Evolutionary conservation across 2,329 filamentous ascomycete species (phyloP), one percentile per base, ranked within the genome.

Genomic region (Apiospora kogelbergensis): DNA sequence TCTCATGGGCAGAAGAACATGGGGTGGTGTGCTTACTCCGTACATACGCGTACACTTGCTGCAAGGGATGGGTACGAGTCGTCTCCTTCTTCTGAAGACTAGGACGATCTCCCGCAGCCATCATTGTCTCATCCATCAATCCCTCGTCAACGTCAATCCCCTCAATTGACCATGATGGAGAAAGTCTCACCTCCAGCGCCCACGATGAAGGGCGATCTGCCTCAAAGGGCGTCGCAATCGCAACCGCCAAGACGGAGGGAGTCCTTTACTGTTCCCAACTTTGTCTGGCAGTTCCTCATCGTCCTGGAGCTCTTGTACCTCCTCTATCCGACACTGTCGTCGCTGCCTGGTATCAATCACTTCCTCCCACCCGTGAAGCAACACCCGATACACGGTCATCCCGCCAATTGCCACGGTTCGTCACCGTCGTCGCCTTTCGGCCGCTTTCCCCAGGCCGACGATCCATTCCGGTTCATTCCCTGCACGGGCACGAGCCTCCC

Each of bases 401-500:
- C 42, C 3, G 17, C 42, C 17, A 20, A 45, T n/a, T n/a, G 30
- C 30, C 17, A 26, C 67, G 33, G 24, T 76, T 26, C 26, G 17
- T 17, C 48, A 20, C 9, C 30, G 7, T 60, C 46, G 46, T 26
- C 74, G 20, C 75, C 76, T 1, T 82, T 80, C 48, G 81, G 82
- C 15, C 73, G 46, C 17, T 85, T 85, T 67, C 84, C 84, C 0
- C 68, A 72, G 20, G 72, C 78, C 3, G 72, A 78, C n/a, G 84
- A 86, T 66, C 79, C 82, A 0, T 85, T 86, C 68, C 82, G 71
- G 7, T 83, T 85, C 72, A 75, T 85, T 1, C 84, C 84, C 2
- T 86, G 84, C 75, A 85, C 84, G 5, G 76, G 78, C 46, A 65
- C 67, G 9, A 83, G 81, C 0, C n/a, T 80, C 5, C 81, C 80